Evolutionary conservation across 2,329 filamentous ascomycete species (phyloP), one percentile per base, ranked within the genome.

Genomic region (Epichloe sibirici): DNA sequence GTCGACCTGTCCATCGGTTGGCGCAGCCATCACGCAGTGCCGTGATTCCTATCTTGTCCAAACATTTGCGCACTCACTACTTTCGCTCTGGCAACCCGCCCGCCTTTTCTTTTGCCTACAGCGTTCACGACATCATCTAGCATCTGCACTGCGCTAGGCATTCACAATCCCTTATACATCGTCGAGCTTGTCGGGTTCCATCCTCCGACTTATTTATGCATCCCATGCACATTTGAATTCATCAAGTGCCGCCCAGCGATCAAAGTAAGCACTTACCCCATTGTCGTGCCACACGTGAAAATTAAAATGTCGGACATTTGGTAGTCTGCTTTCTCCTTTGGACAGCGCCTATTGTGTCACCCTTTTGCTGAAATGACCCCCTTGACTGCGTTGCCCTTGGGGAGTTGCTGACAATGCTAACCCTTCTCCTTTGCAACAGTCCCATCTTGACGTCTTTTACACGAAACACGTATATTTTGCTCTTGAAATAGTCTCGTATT

Each of bases 201-300:
- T 52, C 35, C 51, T 39, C 34, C 42, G n/a, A 45, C n/a, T 42
- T 17, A 35, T 46, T 53, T 51, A 40, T 49, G 48, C 45, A 51
- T 45, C 35, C 45, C n/a, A 31, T 45, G 39, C 38, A 42, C 31
- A 13, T 38, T 48, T 45, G 17, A 17, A 51, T 52, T 52, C 25
- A 15, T 35, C 35, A 17, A 46, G 34, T 34, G 15, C 34, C 34
- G 28, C 34, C 40, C 25, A 42, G 45, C 39, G 5, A 49, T 17
- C 25, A 38, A 11, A 31, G 38, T 51, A 49, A 45, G 44, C 17
- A 37, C 31, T 48, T 5, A 43, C 37, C 25, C 13, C 28, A 44
- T 9, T 23, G n/a, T 31, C 23, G 7, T 8, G 12, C 21, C n/a
- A 25, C 25, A 28, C 15, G 8, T n/a, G 2, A 12, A 17, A 42